Evolutionary conservation across 495 filamentous ascomycete species (phyloP).

Genomic region (Daldinia grandis): DNA sequence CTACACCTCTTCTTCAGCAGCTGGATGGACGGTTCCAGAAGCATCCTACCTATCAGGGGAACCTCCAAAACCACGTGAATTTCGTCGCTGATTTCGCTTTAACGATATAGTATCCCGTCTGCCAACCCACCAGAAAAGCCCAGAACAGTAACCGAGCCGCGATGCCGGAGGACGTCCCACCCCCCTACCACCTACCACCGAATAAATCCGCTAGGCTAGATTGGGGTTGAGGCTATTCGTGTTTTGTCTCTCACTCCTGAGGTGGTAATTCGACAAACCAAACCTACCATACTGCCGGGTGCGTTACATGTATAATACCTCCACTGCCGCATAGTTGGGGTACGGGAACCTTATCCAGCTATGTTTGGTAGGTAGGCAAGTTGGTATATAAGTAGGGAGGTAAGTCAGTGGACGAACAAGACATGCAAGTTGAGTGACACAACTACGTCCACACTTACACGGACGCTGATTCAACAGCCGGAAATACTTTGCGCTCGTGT

Average conservation of each 20-base stretch:
- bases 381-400: neutral
- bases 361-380: constrained; percentile 28
- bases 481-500: neutral
- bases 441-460: neutral
- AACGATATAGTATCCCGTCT: neutral
- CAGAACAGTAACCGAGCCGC: neutral
- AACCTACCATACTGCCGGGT: constrained; percentile 20
- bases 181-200: constrained; percentile 1
- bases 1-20: neutral
- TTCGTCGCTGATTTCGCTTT: constrained; percentile 1
- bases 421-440: constrained; percentile 26
- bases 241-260: constrained; percentile 9
- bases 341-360: constrained; percentile 6
- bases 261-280: constrained; percentile 5
- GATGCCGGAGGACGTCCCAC: neutral
- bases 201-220: constrained; percentile 9
- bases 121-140: neutral
- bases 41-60: constrained; percentile 20
- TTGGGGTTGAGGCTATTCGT: constrained; percentile 35
- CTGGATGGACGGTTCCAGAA: neutral
- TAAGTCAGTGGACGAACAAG: constrained; percentile 4
- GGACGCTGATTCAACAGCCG: neutral
- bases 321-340: neutral
- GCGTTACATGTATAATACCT: constrained; percentile 26
- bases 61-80: constrained; percentile 12